Evolutionary conservation across 2,329 filamentous ascomycete genomes (phyloP).

Genomic region (Aspergillus sp.): DNA sequence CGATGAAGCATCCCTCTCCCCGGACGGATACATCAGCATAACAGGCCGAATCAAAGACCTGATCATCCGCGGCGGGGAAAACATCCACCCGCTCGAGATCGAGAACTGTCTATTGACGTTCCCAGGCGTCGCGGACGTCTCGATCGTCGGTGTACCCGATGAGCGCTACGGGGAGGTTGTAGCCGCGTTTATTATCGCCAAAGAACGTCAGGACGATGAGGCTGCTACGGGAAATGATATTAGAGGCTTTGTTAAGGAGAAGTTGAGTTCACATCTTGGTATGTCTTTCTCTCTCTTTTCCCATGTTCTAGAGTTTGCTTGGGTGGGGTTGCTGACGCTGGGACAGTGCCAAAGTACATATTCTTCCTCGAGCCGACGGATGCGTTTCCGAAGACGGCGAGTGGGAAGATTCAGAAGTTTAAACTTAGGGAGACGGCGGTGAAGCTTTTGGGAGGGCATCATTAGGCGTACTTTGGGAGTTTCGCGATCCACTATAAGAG

Average conservation of each 20-base stretch:
- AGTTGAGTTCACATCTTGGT: slow-evolving; percentile 70
- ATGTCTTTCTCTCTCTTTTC: slow-evolving; percentile 26
- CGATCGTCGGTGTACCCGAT: slow-evolving; percentile 81
- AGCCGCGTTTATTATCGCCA: slow-evolving; percentile 73
- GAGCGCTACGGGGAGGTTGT: slow-evolving; percentile 83
- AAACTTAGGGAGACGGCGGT: slow-evolving; percentile 70
- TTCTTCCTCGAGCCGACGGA: slow-evolving; percentile 66
- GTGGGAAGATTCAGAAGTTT: slow-evolving; percentile 96
- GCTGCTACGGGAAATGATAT: slow-evolving; percentile 59
- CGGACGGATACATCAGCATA: slow-evolving; percentile 79
- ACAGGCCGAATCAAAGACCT: slow-evolving; percentile 92
- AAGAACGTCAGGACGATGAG: slow-evolving; percentile 20
- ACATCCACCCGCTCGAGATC: slow-evolving; percentile 90
- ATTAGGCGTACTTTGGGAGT: not conserved
- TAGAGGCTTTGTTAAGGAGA: slow-evolving; percentile 68
- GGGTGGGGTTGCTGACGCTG: not conserved
- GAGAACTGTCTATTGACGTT: slow-evolving; percentile 83
- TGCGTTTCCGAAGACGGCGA: slow-evolving; percentile 90
- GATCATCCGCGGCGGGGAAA: slow-evolving; percentile 93
- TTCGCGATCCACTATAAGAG: not conserved
- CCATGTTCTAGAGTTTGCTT: not conserved
- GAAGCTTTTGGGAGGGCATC: slow-evolving; percentile 42
- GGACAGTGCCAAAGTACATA: slow-evolving; percentile 75
- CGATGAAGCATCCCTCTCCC: slow-evolving; percentile 85
- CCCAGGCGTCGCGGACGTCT: slow-evolving; percentile 69